Base-by-base conservation (phyloP, 768 basidiomycete species). In the Lactifluus echinatus region DNA sequence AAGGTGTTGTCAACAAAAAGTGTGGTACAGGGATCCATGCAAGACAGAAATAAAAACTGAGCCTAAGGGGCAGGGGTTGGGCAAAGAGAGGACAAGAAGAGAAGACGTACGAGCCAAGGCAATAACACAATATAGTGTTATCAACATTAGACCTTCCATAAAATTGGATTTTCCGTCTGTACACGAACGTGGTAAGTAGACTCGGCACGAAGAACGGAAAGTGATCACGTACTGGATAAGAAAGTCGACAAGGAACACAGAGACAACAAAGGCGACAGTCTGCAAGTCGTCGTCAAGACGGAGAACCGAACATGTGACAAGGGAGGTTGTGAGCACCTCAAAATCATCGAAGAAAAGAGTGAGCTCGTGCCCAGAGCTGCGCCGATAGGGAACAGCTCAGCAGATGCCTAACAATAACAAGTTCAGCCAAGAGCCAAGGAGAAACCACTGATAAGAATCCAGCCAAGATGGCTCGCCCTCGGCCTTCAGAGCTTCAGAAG, bases 151-250 rank as follows among this genome's bases (percentile, higher is more conserved):
- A 37, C 93, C 93, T 72, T 94, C 93, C 85, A 94, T 88, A 66
- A 91, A 93, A 67, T 94, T 93, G 14, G 87, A 85, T 65, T 85
- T 86, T 45, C 92, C 91, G 61, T 89, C 87, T 72, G 83, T 81
- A 63, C 28, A 43, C 40, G 24, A 23, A 40, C 12, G 14, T 26
- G 45, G 42, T 53, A 42, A 54, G 37, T 37, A 28, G 33, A 56
- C 17, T 26, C 24, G 23, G 14, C 49, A 39, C 11, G 15, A 37
- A 21, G 37, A 42, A 40, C 36, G 37, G 19, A 53, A 43, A 45
- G 34, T 60, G 26, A 31, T 36, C 10, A 76, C 81, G 49, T 56
- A 80, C 82, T 84, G 82, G 60, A 91, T 79, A 10, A 94, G 77
- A 7, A 91, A 80, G 71, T 92, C 91, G 60, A 91, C 89, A 26